Conservation (phyloP, 345 rosid genomes). For the Eucalyptus marginata region DNA sequence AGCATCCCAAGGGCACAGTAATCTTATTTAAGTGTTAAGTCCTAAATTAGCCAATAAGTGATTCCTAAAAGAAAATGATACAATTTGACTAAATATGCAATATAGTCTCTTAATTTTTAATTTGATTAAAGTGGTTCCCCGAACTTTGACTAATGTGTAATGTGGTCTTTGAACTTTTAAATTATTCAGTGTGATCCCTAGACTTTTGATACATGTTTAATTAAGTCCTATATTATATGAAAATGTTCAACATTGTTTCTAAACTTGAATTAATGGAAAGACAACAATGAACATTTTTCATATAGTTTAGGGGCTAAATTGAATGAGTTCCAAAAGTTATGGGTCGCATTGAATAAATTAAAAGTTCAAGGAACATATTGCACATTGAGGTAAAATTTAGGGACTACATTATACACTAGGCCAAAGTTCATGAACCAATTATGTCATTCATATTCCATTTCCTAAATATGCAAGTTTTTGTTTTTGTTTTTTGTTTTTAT, state of each 20-base stretch:
- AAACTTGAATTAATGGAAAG: not conserved
- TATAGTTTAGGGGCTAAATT: no score
- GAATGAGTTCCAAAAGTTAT: no score
- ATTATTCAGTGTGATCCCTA: accelerated
- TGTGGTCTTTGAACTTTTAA: not conserved
- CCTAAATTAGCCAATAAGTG: not conserved
- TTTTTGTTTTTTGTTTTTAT: no score
- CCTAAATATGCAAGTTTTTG: not conserved
- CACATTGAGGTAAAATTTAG: no score
- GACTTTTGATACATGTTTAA: no score
- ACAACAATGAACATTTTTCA: no score
- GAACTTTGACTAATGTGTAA: accelerated
- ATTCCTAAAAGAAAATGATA: not conserved
- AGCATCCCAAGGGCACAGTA: not conserved
- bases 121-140: not conserved
- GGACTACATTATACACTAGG: not conserved
- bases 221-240: not conserved
- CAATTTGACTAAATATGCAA: not conserved
- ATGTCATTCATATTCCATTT: not conserved
- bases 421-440: not conserved
- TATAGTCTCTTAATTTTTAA: no score
- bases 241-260: no score
- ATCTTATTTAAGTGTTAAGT: not conserved
- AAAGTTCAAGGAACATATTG: accelerated
- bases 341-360: no score